A percentile compares a stretch with the other conserved stretches of the same genome.
phyloP scores from a whole-genome alignment of 164 flowering plant species.

The Nelumbo lutea region DNA sequence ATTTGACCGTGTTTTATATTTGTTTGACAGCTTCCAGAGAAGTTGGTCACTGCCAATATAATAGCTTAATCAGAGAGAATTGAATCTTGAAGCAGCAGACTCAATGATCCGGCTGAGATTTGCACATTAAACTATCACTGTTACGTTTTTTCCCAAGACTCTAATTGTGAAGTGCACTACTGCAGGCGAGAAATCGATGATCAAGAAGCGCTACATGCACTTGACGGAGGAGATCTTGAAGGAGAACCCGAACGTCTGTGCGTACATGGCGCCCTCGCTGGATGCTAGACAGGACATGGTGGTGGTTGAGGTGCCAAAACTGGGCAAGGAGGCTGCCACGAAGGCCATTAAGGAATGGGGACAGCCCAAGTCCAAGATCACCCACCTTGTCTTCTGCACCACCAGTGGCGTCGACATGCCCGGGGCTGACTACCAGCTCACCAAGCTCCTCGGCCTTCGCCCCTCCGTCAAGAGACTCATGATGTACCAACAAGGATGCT shows the following conservation, averaged over 20 bases:
- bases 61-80: too few species aligned
- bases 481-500: slow-evolving; percentile 14
- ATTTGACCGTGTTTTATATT: too few species aligned
- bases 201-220: slow-evolving; percentile 1
- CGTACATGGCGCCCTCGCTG: slow-evolving; percentile 4
- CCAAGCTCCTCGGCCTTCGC: slow-evolving; percentile 2
- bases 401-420: slow-evolving; percentile 8
- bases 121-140: too few species aligned
- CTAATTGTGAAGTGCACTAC: too few species aligned
- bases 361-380: slow-evolving; percentile 9
- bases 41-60: too few species aligned
- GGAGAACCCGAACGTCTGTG: slow-evolving; percentile 6
- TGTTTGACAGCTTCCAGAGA: too few species aligned
- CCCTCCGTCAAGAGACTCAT: slow-evolving; percentile 7
- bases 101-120: too few species aligned
- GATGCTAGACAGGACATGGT: slow-evolving; percentile 9
- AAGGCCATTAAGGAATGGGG: slow-evolving; percentile 10
- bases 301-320: slow-evolving; percentile 4
- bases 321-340: slow-evolving; percentile 8
- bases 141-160: too few species aligned
- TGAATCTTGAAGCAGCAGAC: too few species aligned
- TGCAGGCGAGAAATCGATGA: background rate
- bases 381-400: slow-evolving; percentile 8
- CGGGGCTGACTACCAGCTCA: slow-evolving; percentile 4
- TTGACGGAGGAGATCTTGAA: slow-evolving; percentile 4